These are phyloP conservation scores for Phialophora verrucosa DNA, from an alignment of 2,329 filamentous ascomycete genomes.

Conservation along the genomic window DNA sequence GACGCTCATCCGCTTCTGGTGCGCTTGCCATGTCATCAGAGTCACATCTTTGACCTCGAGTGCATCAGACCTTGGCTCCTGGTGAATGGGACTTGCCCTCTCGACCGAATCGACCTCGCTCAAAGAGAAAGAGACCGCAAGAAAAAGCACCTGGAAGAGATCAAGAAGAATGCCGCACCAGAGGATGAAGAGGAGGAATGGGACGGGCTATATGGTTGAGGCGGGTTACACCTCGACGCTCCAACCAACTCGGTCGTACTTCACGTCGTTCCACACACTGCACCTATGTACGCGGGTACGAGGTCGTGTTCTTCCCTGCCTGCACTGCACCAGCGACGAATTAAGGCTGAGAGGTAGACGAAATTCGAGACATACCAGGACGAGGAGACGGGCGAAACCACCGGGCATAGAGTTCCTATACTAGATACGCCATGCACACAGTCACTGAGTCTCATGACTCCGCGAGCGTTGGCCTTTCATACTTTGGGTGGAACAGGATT, in stretches of 20 bases:
- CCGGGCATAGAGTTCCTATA: too few relatives aligned
- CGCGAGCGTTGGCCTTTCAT: too few relatives aligned
- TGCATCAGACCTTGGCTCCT: slow-evolving; percentile 70
- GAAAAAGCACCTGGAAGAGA: slow-evolving; percentile 48
- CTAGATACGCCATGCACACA: too few relatives aligned
- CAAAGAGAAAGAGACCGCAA: slow-evolving; percentile 60
- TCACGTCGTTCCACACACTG: not conserved
- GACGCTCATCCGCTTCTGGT: slow-evolving; percentile 69
- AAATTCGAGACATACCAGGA: too few relatives aligned
- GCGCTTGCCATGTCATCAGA: slow-evolving; percentile 64
- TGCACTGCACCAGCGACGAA: not conserved
- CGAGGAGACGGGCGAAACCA: too few relatives aligned
- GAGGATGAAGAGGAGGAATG: slow-evolving; percentile 54
- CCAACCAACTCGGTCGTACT: not conserved
- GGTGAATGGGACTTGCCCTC: slow-evolving; percentile 67
- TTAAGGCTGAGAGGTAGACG: too few relatives aligned
- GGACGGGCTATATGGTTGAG: slow-evolving; percentile 56
- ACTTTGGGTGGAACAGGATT: too few relatives aligned
- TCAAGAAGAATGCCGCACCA: slow-evolving; percentile 41
- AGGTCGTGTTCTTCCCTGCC: not conserved
- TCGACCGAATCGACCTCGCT: slow-evolving; percentile 64
- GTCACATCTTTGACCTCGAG: slow-evolving; percentile 68
- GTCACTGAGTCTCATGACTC: too few relatives aligned
- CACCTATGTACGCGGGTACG: not conserved
- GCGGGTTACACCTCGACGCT: not conserved